These are phyloP conservation scores for Trichoderma atrobrunneum DNA, from an alignment of 2,329 filamentous ascomycete species.

Conservation along the genomic window DNA sequence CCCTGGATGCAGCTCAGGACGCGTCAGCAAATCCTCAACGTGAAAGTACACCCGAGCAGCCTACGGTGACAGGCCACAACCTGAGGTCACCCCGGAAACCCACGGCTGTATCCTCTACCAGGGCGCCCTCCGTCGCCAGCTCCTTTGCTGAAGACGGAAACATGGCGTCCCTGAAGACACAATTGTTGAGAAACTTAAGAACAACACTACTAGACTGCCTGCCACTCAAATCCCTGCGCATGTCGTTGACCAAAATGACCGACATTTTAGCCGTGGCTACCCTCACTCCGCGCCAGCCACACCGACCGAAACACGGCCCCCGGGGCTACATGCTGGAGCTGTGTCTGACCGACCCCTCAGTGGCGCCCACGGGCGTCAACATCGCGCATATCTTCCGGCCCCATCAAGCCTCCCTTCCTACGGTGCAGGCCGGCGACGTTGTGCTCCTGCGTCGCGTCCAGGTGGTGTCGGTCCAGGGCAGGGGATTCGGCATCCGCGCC, in stretches of 20 bases:
- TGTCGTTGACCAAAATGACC: conserved; percentile 46
- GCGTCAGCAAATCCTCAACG: background rate
- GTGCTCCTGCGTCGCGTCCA: conserved; percentile 57
- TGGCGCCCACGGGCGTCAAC: conserved; percentile 47
- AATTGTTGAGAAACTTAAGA: conserved; percentile 46
- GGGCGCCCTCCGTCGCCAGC: conserved; percentile 31
- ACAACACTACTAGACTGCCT: conserved; percentile 53
- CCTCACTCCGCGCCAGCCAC: conserved; percentile 47
- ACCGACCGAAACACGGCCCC: conserved; percentile 55
- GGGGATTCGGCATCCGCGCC: conserved; percentile 55
- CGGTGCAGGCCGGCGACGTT: conserved; percentile 54
- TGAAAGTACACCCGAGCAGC: background rate
- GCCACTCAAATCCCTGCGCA: conserved; percentile 51
- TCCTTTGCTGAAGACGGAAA: conserved; percentile 28
- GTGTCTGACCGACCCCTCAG: conserved; percentile 55
- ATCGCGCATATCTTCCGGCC: conserved; percentile 59
- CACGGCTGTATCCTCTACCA: conserved; percentile 15
- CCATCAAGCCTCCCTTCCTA: conserved; percentile 55
- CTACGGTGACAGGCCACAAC: background rate
- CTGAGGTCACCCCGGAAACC: conserved; percentile 10
- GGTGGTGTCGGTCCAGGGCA: conserved; percentile 51
- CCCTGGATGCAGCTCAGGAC: conserved; percentile 25
- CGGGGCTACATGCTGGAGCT: conserved; percentile 60
- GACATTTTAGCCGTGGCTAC: conserved; percentile 57
- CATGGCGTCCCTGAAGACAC: conserved; percentile 41